These are phyloP conservation scores for Monosporozyma yasuniensis DNA, from an alignment of 805 yeast species.

Conservation along the genomic window DNA sequence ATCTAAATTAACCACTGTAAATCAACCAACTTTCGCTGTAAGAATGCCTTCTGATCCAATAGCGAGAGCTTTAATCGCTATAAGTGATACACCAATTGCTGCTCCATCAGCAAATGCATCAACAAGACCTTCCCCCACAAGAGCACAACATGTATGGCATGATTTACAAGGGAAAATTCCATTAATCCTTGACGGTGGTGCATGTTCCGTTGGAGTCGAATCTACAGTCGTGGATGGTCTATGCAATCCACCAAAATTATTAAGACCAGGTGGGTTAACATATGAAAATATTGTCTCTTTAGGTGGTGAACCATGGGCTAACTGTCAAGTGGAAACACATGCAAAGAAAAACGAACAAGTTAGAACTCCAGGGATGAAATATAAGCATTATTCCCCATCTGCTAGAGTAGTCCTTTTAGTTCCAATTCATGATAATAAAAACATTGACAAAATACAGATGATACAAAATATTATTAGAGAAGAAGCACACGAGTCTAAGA, in stretches of 20 bases:
- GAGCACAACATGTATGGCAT: slow-evolving; percentile 73
- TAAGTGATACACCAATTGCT: slow-evolving; percentile 83
- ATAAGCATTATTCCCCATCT: slow-evolving; percentile 86
- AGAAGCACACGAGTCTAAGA: slow-evolving; percentile 16
- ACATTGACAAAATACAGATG: slow-evolving; percentile 27
- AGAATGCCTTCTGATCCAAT: slow-evolving; percentile 81
- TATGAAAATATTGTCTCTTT: slow-evolving; percentile 56
- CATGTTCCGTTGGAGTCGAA: slow-evolving; percentile 83
- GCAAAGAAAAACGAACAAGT: slow-evolving; percentile 55
- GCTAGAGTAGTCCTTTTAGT: slow-evolving; percentile 69
- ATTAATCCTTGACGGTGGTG: slow-evolving; percentile 81
- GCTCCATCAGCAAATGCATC: slow-evolving; percentile 98
- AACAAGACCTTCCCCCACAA: slow-evolving; percentile 88
- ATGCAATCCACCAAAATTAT: slow-evolving; percentile 70
- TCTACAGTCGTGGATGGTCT: slow-evolving; percentile 92
- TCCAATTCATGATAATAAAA: slow-evolving; percentile 31
- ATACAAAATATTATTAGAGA: slow-evolving; percentile 21
- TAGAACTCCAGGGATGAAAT: slow-evolving; percentile 96
- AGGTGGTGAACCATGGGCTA: slow-evolving; percentile 65
- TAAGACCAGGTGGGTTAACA: slow-evolving; percentile 92
- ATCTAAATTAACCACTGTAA: slow-evolving; percentile 73
- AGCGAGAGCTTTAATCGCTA: slow-evolving; percentile 80
- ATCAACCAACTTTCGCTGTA: slow-evolving; percentile 85
- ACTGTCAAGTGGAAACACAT: slow-evolving; percentile 58
- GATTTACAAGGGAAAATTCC: slow-evolving; percentile 80